Percentiles rank a stretch among this genome's conserved stretches.
Conservation (phyloP, 2,329 filamentous ascomycete species). For the Talaromyces atroroseus region DNA sequence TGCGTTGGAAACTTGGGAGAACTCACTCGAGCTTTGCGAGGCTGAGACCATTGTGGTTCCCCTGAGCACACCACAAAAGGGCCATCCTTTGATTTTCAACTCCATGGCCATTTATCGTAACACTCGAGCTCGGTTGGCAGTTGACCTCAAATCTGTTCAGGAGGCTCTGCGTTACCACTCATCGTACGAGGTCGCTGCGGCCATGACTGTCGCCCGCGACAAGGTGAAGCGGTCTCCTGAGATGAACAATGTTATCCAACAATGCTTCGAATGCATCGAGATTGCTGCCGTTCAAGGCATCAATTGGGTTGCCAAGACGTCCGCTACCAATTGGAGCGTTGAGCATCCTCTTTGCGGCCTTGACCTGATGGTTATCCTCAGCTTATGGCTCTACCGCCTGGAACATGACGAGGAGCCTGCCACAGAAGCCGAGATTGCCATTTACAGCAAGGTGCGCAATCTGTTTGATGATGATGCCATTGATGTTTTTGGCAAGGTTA, state of each 20-base stretch:
- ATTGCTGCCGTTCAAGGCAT: conserved; percentile 91
- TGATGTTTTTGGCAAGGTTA: conserved; percentile 77
- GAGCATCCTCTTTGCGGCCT: conserved; percentile 95
- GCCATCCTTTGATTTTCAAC: conserved; percentile 95
- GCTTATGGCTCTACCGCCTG: conserved; percentile 95
- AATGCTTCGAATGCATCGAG: conserved; percentile 96
- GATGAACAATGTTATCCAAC: conserved; percentile 98
- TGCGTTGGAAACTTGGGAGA: conserved; percentile 98
- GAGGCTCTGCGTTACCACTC: conserved; percentile 96
- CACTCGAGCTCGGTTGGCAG: conserved; percentile 82
- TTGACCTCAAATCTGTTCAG: conserved; percentile 92
- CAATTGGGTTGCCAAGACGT: conserved; percentile 96
- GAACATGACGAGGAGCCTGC: conserved; percentile 92
- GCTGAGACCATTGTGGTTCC: conserved; percentile 83
- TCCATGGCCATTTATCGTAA: conserved; percentile 96
- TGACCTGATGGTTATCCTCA: conserved; percentile 96
- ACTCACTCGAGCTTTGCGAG: conserved; percentile 87
- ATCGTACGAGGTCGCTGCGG: conserved; percentile 90
- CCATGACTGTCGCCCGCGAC: conserved; percentile 91
- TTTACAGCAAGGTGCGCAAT: conserved; percentile 67
- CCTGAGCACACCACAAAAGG: conserved; percentile 89
- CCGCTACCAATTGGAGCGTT: conserved; percentile 97
- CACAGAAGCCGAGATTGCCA: conserved; percentile 37
- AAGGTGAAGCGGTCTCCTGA: conserved; percentile 91
- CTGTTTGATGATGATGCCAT: conserved; percentile 83